Base-by-base conservation (phyloP, 1,284 basidiomycete species). In the Anthracocystis panici-leucophaei region DNA sequence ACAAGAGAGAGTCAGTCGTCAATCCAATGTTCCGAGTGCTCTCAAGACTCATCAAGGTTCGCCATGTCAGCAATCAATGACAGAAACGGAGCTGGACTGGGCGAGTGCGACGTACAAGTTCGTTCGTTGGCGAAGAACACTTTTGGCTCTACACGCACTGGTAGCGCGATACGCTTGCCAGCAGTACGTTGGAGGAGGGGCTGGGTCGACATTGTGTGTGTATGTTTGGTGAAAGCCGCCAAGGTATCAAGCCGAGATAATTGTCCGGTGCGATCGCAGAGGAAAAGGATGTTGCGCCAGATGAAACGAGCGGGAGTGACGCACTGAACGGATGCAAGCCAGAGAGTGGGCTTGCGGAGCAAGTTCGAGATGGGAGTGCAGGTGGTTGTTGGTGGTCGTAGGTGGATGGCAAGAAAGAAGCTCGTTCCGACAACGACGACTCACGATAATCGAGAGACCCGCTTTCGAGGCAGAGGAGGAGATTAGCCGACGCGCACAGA, bases 101-200 rank as follows among this genome's bases (percentile, higher is more conserved):
- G 40, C 31, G 16, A 20, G 23, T 27, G 31, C 52, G 5, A 82
- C 81, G 31, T 71, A 84, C 81, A 83, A 23, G 82, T 83, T 62
- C 82, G 77, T 57, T 85, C 83, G 68, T 83, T 85, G 57, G 83
- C 83, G 27, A 85, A 85, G 59, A 85, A 85, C 33, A 85, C 83
- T 52, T 85, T 85, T 31, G 83, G 83, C 69, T 85, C 83, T 20
- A 85, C 83, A 27, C 83, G 80, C 31, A 85, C 83, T 29, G 83
- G 83, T 25, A 85, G 79, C 35, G 83, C 83, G 45, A 85, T 85
- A 51, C 83, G 77, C 81, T 85, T 85, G 53, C 82, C 82, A 3
- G 94, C 93, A 18, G 95, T 97, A 67, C 97, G 91, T 87, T 99
- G 96, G 51, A 99, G 92, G 51, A 99, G 90, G 21, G 97, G 97